Evolutionary conservation across 2,329 filamentous ascomycete genomes (phyloP).

Genomic region (Penicillium palitans): DNA sequence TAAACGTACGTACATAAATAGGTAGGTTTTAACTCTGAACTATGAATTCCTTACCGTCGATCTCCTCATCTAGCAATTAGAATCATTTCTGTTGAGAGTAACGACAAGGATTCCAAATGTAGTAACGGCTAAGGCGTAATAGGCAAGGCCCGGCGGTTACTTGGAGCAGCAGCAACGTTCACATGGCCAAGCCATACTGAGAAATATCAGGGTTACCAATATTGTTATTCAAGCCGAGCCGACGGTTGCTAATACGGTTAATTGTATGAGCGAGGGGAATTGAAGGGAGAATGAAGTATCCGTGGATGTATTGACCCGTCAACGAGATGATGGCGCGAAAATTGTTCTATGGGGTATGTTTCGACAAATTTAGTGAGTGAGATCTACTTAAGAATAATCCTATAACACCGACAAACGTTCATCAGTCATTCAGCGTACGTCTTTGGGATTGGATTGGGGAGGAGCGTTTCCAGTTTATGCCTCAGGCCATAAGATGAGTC

Average conservation of each 20-base stretch:
- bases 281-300: constrained; percentile 12
- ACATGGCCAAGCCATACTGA: neutral
- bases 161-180: neutral
- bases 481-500: constrained; percentile 12
- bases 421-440: neutral
- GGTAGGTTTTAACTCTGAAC: neutral
- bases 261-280: constrained; percentile 27
- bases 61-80: neutral
- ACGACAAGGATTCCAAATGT: neutral
- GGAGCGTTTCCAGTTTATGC: neutral
- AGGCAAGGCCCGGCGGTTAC: neutral
- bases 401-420: neutral
- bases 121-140: neutral
- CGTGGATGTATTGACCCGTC: neutral
- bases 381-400: neutral
- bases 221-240: neutral
- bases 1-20: neutral
- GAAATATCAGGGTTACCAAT: neutral
- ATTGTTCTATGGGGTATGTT: neutral
- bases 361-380: no score
- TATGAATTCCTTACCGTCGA: neutral
- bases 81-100: neutral
- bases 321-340: neutral
- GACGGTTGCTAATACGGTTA: neutral
- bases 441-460: neutral